phyloP scores from a whole-genome alignment of 108 stramenopile species.

The Aurantiochytrium sp. region DNA sequence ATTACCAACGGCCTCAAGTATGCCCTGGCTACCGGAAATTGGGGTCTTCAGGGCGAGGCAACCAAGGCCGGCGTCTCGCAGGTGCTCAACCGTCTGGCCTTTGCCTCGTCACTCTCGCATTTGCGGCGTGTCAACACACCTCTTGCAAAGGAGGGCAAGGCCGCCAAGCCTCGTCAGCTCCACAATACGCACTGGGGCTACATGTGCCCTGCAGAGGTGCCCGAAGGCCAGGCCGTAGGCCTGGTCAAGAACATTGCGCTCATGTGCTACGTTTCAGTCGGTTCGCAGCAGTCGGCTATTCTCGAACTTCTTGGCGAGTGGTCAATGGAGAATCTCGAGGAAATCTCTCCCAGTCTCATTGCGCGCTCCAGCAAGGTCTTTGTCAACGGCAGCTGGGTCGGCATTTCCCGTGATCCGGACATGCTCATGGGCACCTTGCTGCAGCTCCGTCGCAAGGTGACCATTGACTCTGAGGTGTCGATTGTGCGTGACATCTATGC shows the following conservation, averaged over 20 bases:
- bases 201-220: conserved; percentile 96
- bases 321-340: conserved; percentile 82
- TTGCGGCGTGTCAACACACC: conserved; percentile 95
- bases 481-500: conserved; percentile 87
- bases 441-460: conserved; percentile 69
- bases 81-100: conserved; percentile 78
- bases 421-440: conserved; percentile 68
- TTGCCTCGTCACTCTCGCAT: conserved; percentile 90
- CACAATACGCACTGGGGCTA: conserved; percentile 98
- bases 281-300: conserved; percentile 80
- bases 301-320: conserved; percentile 81
- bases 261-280: conserved; percentile 92
- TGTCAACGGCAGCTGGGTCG: conserved; percentile 87
- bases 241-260: conserved; percentile 96
- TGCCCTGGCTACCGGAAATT: conserved; percentile 93
- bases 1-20: conserved; percentile 92
- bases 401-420: conserved; percentile 67
- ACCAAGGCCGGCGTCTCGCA: conserved; percentile 96
- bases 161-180: conserved; percentile 86
- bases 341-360: conserved; percentile 4
- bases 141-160: conserved; percentile 95
- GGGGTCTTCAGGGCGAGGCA: conserved; percentile 97
- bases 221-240: conserved; percentile 96
- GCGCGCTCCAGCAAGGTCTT: conserved; percentile 73
- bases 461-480: conserved; percentile 90